Evolutionary conservation across 2,329 filamentous ascomycete species (phyloP).

Genomic region (Leptographium wingfieldii): DNA sequence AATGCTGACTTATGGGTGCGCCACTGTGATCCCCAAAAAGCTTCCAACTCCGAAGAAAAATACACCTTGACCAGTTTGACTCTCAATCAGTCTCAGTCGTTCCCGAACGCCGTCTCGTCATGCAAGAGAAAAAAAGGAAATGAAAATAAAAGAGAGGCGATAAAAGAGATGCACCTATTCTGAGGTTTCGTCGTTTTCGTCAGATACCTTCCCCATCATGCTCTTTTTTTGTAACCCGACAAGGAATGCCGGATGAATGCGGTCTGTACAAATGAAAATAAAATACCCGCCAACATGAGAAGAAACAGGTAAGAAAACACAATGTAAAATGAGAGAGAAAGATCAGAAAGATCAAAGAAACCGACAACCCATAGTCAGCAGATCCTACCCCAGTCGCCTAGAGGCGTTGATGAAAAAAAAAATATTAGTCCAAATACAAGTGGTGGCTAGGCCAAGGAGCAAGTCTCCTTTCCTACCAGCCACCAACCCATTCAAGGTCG

Average conservation of each 20-base stretch:
- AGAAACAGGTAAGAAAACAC: constrained; percentile 14
- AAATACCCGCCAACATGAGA: not conserved
- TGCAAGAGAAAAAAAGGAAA: constrained; percentile 4
- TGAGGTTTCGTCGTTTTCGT: constrained; percentile 14
- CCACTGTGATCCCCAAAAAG: constrained; percentile 9
- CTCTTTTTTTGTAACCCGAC: constrained; percentile 16
- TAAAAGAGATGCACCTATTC: constrained; percentile 11
- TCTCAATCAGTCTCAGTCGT: not conserved
- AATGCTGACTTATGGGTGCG: constrained; percentile 12
- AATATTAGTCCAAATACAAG: constrained; percentile 44
- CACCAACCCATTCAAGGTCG: constrained; percentile 90
- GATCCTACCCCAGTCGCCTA: not conserved
- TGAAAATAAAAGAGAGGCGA: constrained; percentile 14
- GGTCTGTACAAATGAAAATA: constrained; percentile 6
- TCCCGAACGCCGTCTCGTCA: constrained; percentile 10
- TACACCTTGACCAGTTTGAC: not conserved
- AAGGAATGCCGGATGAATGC: constrained; percentile 6
- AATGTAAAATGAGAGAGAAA: constrained; percentile 4
- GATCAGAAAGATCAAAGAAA: constrained; percentile 7
- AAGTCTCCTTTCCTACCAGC: constrained; percentile 54
- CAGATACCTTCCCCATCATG: constrained; percentile 6
- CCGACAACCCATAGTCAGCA: constrained; percentile 7
- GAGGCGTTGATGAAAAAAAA: constrained; percentile 8
- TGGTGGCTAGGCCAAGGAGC: constrained; percentile 31
- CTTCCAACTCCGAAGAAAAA: not conserved